A percentile compares a stretch with the other conserved stretches of the same genome.
Evolutionary conservation across 176 grass and related monocot species (phyloP).

Genomic region (Melocanna baccifera): DNA sequence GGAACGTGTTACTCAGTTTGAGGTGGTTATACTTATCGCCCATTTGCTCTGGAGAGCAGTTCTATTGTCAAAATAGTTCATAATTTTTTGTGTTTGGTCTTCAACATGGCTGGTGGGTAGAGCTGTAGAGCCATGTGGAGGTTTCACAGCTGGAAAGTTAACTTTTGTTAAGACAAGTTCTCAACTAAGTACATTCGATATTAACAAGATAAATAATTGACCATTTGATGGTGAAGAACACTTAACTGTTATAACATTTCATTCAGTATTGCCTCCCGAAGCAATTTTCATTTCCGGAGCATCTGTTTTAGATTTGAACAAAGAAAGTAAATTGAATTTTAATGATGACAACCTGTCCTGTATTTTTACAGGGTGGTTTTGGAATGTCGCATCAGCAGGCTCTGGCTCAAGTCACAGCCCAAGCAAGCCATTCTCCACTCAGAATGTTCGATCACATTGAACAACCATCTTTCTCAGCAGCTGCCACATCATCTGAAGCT

Average conservation of each 20-base stretch:
- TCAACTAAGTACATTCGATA: conserved; percentile 7
- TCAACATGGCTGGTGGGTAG: conserved; percentile 4
- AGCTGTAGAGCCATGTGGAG: background rate
- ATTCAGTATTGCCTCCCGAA: background rate
- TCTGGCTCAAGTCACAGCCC: conserved; percentile 67
- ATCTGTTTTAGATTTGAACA: conserved; percentile 12
- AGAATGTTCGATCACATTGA: conserved; percentile 61
- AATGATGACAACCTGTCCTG: background rate
- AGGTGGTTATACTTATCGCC: background rate
- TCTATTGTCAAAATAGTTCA: background rate
- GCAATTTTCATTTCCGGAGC: background rate
- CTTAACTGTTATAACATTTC: background rate
- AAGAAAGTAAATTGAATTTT: conserved; percentile 1
- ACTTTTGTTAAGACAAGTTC: conserved; percentile 4
- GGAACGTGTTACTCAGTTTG: background rate
- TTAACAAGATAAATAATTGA: background rate
- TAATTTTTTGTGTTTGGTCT: conserved; percentile 1
- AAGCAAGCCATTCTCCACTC: conserved; percentile 62
- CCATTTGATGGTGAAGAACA: background rate
- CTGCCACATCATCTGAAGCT: conserved; percentile 44
- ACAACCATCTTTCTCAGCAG: conserved; percentile 52
- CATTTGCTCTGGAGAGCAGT: background rate
- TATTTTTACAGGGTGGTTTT: conserved; percentile 56
- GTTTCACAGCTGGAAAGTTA: background rate
- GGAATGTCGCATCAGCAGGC: conserved; percentile 69